Base-by-base conservation (phyloP, 1,284 basidiomycete genomes). In the Apiotrichum porosum region DNA sequence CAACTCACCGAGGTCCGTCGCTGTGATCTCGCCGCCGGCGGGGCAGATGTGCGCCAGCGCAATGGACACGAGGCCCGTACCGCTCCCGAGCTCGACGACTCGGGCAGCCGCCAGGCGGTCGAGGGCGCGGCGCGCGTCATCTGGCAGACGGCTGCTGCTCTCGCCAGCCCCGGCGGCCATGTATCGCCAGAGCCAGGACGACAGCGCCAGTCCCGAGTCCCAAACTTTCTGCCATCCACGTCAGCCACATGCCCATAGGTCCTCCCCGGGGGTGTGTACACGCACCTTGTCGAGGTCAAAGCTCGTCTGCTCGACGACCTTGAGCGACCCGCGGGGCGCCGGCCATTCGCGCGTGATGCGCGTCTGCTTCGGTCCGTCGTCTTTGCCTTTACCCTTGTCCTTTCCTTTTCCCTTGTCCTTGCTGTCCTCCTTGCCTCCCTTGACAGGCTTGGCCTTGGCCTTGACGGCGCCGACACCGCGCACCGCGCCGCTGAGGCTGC, bases 281-380 rank as follows among this genome's bases (percentile, higher is more conserved):
- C 77, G 55, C 56, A 88, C 89, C 80, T 92, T 92, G 75, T 92
- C 88, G 6, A 93, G 76, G 65, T 90, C 88, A 65, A 88, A 92
- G 3, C 84, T 85, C 0, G 85, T 89, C 63, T 87, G 84, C 64
- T 93, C 89, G 9, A 75, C 77, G 30, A 92, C 76, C 24, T 66
- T 75, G 51, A 89, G 51, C 57, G 61, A 15, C 44, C 53, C 37
- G 59, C 63, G 14, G 34, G 62, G 52, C 19, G 82, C 60, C 13
- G 69, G 66, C 68, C 83, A 86, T 5, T 80, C 72, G 37, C 86
- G 75, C 53, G 79, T 77, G 39, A 90, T 83, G 54, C 78, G 76
- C 50, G 84, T 85, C 66, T 90, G 87, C 64, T 90, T 89, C 24
- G 62, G 58, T 15, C 56, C 61, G n/a, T 58, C 60, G 40, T 62